These are phyloP conservation scores for Colletotrichum sp. DNA, from an alignment of 2,329 filamentous ascomycete genomes.

Conservation along the genomic window DNA sequence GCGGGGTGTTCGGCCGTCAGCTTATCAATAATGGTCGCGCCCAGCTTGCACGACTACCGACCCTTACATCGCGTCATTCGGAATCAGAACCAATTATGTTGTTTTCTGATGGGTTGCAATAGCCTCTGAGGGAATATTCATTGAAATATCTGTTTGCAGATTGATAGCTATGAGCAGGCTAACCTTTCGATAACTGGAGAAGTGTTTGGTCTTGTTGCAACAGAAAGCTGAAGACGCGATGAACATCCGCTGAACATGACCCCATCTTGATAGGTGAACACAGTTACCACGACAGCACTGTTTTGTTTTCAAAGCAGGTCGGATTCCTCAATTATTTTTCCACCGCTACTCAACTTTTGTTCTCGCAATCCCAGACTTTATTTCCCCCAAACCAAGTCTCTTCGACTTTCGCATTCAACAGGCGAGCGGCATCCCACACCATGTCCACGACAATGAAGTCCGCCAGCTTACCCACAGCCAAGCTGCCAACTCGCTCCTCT, in stretches of 20 bases:
- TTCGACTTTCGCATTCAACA: slow-evolving; percentile 49
- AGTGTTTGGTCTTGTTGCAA: neutral
- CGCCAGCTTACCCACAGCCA: slow-evolving; percentile 58
- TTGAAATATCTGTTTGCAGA: neutral
- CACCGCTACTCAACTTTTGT: neutral
- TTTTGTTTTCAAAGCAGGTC: neutral
- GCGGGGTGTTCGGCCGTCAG: neutral
- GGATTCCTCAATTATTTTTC: too few relatives aligned
- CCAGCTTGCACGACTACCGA: neutral
- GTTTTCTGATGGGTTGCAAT: neutral
- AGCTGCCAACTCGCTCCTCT: slow-evolving; percentile 56
- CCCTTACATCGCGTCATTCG: neutral
- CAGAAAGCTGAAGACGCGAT: neutral
- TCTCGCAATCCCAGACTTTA: slow-evolving; percentile 35
- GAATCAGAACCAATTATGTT: neutral
- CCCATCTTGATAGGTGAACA: too few relatives aligned
- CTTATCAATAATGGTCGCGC: neutral
- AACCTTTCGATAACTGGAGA: neutral
- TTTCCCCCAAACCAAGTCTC: slow-evolving; percentile 61
- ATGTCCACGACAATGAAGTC: slow-evolving; percentile 62
- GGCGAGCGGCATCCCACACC: slow-evolving; percentile 49
- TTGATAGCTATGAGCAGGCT: neutral
- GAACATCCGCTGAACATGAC: neutral
- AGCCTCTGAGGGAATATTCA: neutral
- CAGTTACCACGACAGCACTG: neutral